Base-by-base conservation (phyloP, 257 asterid species). In the Solanum pennellii region DNA sequence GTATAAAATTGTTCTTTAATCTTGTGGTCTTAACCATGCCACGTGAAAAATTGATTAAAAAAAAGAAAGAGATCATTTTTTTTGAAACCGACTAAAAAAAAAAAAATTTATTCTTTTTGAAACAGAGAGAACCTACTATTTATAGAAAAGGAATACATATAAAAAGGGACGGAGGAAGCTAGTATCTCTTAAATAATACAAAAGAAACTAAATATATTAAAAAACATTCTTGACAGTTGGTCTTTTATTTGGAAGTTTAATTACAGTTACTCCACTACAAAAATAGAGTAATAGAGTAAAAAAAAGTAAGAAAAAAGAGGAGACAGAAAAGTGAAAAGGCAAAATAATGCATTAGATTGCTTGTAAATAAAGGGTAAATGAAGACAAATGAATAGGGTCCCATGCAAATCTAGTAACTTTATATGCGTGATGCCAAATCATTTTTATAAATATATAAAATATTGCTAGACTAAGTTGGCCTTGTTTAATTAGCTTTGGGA, bases 401-500 rank as follows among this genome's bases (percentile, higher is more conserved):
- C 90, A 59, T 86, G 84, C 80, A 74, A 33, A 89, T 89, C 87
- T 80, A 62, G 33, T n/a, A 76, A 13, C 68, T 85, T 80, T 35
- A n/a, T 88, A 84, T 65, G 86, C 82, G 85, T 82, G 85, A 82
- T 82, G 69, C 69, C 41, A 82, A 69, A 47, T 49, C 3, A 27
- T 49, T 29, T 49, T 82, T 41, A 49, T 82, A 47, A 29, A 10
- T 39, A 49, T 39, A 49, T 18, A 82, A n/a, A n/a, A 29, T 82
- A 33, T 33, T 71, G 5, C 27, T 47, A 29, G 41, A 47, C 31
- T 75, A 13, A 75, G 35, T 39, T 75, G 42, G 65, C 84, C 20
- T 66, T 1, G 35, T 29, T 62, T 71, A 71, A 16, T 31, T 79
- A 44, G 6, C 41, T 47, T 80, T 47, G 25, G 66, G 4, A 16